These are phyloP conservation scores for Diaporthe aspalathi DNA, from an alignment of 2,329 filamentous ascomycete genomes.

Conservation along the genomic window DNA sequence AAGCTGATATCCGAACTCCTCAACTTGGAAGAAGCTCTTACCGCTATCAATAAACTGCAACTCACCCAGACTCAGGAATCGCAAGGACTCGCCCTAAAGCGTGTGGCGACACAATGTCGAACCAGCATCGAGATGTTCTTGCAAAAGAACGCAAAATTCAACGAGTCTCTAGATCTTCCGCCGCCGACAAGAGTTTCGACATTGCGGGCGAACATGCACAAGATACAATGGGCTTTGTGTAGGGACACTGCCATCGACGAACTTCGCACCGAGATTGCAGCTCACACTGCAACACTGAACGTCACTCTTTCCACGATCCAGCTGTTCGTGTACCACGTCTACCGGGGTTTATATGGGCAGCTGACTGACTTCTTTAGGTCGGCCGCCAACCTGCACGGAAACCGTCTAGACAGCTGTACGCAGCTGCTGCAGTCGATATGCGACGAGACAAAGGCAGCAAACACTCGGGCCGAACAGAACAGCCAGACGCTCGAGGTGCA, in stretches of 20 bases:
- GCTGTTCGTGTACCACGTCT: neutral
- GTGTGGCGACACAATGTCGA: conserved; percentile 11
- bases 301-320: conserved; percentile 15
- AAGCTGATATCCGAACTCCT: conserved; percentile 13
- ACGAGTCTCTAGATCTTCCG: neutral
- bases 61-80: neutral
- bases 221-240: conserved; percentile 26
- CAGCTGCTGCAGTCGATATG: neutral
- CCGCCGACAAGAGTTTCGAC: neutral
- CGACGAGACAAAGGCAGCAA: neutral
- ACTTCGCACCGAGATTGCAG: conserved; percentile 9
- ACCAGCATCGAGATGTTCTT: conserved; percentile 19
- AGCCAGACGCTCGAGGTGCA: neutral
- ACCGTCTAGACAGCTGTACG: neutral
- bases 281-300: conserved; percentile 10
- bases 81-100: neutral
- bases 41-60: neutral
- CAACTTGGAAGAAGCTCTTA: conserved; percentile 1
- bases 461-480: neutral
- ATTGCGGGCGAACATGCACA: conserved; percentile 5
- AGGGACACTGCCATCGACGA: conserved; percentile 12
- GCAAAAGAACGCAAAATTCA: conserved; percentile 7
- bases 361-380: neutral
- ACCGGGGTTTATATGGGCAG: neutral
- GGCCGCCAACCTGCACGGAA: neutral